phyloP scores from a whole-genome alignment of 163 green algal genomes.

The Chlorella variabilis region DNA sequence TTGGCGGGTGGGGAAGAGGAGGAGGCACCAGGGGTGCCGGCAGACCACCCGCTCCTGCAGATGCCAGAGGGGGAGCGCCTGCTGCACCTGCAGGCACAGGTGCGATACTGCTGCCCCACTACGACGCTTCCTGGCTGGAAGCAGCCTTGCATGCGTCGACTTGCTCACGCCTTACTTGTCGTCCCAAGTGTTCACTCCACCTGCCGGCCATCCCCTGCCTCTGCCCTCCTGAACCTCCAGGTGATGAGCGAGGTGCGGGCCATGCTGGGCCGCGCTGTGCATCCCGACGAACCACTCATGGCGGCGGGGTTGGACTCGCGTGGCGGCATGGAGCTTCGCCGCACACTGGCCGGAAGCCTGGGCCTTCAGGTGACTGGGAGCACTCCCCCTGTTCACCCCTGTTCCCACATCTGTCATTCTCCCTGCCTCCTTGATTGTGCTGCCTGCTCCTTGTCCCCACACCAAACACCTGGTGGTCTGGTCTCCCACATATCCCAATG shows the following conservation, averaged over 20 bases:
- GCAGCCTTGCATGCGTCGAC: too few relatives aligned
- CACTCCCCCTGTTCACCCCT: too few relatives aligned
- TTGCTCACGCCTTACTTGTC: background rate
- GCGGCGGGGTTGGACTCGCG: conserved; percentile 82
- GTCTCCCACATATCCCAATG: too few relatives aligned
- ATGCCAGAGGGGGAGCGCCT: conserved; percentile 69
- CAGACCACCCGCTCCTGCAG: conserved; percentile 59
- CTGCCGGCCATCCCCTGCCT: too few relatives aligned
- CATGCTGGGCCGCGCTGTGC: conserved; percentile 73
- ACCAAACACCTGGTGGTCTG: too few relatives aligned
- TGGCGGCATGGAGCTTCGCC: conserved; percentile 84
- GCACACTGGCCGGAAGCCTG: conserved; percentile 63
- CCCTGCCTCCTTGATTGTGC: too few relatives aligned
- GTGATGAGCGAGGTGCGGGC: conserved; percentile 64
- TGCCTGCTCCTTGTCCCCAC: background rate
- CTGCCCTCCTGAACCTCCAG: too few relatives aligned
- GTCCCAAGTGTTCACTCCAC: too few relatives aligned
- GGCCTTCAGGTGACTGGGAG: conserved; percentile 57
- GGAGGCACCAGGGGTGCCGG: conserved; percentile 15
- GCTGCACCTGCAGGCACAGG: conserved; percentile 63
- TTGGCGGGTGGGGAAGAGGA: background rate
- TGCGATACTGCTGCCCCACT: conserved; percentile 35
- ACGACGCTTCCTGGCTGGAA: too few relatives aligned
- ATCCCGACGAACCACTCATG: conserved; percentile 78
- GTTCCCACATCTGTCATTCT: too few relatives aligned